Evolutionary conservation across 441 rosid genomes (phyloP), one percentile per base, ranked within the genome.

Genomic region (Aquilaria agallochum): DNA sequence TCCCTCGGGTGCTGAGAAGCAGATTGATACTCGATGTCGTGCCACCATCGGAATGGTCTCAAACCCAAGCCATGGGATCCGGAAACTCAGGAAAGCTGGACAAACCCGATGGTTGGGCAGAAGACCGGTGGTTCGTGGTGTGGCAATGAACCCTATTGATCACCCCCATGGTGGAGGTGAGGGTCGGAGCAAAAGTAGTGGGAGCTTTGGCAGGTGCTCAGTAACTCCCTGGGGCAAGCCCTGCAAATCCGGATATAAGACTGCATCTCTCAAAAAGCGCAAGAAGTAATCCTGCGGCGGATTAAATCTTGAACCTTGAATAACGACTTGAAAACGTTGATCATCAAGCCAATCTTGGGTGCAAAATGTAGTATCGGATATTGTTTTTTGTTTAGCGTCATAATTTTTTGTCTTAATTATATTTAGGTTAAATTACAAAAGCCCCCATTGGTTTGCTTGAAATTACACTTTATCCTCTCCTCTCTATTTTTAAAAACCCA

Each of bases 101-200:
- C 94, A 93, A 58, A 83, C 81, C 68, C 72, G 97, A 42, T 86
- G 96, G 98, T 67, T 83, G 53, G 98, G 98, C 61, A 78, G 86
- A 59, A 82, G 98, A 66, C 97, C 97, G 0, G 81, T 75, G 33
- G 97, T 93, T 68, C 77, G 96, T 76, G 96, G 98, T 64, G 95
- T 90, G 65, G 96, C 97, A 0, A 93, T 93, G 97, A 93, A 90
- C 70, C 98, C 97, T 2, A 74, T 90, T 8, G 98, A 93, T 76
- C 98, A 93, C 78, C 98, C 98, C 58, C 98, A 90, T 31, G 96
- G 97, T 75, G 98, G 98, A 49, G 98, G 97, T 69, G 98, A 89
- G 70, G 98, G 98, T 56, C 76, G 80, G 56, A 92, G 98, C 74
- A 92, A 92, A 64, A 90, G 98, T 79, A 86, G 98, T 30, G 98